Percentiles rank a stretch among this genome's conserved stretches.
These are phyloP conservation scores for Sugiyamaella japonica DNA, from an alignment of 1,139 yeast species.

Conservation along the genomic window DNA sequence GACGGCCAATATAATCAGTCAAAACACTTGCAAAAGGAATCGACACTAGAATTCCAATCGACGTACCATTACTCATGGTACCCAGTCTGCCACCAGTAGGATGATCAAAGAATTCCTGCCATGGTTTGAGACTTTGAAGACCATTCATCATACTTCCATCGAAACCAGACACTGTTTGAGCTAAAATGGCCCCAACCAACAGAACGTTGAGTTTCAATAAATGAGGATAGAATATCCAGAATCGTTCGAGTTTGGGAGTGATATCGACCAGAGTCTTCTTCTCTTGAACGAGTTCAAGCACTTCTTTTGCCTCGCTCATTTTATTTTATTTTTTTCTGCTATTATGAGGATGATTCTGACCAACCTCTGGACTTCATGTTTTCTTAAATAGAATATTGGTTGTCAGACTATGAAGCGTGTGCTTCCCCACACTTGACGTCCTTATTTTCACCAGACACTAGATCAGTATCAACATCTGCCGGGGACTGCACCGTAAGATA, in stretches of 20 bases:
- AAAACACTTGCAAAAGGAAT: constrained; percentile 27
- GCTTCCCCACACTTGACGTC: constrained; percentile 5
- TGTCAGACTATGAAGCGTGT: not conserved
- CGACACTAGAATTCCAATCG: constrained; percentile 26
- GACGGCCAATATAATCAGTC: constrained; percentile 25
- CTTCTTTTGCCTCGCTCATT: constrained; percentile 18
- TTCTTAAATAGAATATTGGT: constrained; percentile 4
- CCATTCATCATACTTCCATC: constrained; percentile 28
- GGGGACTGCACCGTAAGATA: constrained; percentile 1
- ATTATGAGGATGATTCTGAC: not conserved
- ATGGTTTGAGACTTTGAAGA: constrained; percentile 20
- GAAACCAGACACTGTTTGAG: constrained; percentile 44
- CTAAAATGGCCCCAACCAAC: constrained; percentile 43
- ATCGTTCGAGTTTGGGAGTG: constrained; percentile 37
- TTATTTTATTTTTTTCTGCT: not conserved
- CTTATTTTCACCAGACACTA: not conserved
- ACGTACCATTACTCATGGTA: constrained; percentile 24
- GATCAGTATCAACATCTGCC: not conserved
- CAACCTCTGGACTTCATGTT: not conserved
- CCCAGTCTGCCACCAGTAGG: constrained; percentile 26
- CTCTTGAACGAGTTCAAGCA: constrained; percentile 20
- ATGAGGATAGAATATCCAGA: constrained; percentile 44
- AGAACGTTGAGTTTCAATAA: constrained; percentile 43
- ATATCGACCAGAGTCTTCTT: constrained; percentile 26
- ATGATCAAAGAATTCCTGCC: constrained; percentile 26